Percentiles rank a stretch among this genome's conserved stretches.
Conservation (phyloP, 2,329 filamentous ascomycete species). For the Calonectria naviculata region DNA sequence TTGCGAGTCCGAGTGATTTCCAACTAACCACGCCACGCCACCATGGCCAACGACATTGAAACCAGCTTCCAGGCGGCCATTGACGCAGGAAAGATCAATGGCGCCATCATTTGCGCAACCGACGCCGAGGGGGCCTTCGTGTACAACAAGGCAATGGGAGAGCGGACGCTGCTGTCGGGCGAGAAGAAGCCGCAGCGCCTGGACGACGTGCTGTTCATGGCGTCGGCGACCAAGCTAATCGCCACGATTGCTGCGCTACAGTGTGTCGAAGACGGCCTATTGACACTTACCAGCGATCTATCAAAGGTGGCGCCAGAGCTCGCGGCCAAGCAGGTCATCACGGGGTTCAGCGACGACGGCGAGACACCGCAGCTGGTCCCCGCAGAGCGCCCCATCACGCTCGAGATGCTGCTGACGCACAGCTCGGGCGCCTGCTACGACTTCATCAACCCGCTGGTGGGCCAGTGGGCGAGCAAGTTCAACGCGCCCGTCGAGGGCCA, state of each 20-base stretch:
- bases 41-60: constrained; percentile 49
- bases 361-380: constrained; percentile 48
- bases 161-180: constrained; percentile 53
- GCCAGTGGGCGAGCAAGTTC: constrained; percentile 49
- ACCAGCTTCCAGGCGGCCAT: constrained; percentile 52
- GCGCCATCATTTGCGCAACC: constrained; percentile 54
- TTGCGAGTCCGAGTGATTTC: too few species aligned
- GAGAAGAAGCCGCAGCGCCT: constrained; percentile 50
- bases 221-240: constrained; percentile 57
- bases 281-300: constrained; percentile 59
- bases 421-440: constrained; percentile 61
- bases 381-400: constrained; percentile 53
- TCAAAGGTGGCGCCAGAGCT: constrained; percentile 59
- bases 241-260: constrained; percentile 64
- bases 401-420: constrained; percentile 63
- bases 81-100: constrained; percentile 54
- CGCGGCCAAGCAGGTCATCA: constrained; percentile 57
- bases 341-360: constrained; percentile 55
- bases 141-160: constrained; percentile 53
- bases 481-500: constrained; percentile 23
- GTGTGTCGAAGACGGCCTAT: constrained; percentile 62
- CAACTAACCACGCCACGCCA: neutral
- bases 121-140: constrained; percentile 50
- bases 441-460: constrained; percentile 50
- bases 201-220: constrained; percentile 50